phyloP scores from a whole-genome alignment of 768 basidiomycete species.

The Panaeolus papilionaceus region DNA sequence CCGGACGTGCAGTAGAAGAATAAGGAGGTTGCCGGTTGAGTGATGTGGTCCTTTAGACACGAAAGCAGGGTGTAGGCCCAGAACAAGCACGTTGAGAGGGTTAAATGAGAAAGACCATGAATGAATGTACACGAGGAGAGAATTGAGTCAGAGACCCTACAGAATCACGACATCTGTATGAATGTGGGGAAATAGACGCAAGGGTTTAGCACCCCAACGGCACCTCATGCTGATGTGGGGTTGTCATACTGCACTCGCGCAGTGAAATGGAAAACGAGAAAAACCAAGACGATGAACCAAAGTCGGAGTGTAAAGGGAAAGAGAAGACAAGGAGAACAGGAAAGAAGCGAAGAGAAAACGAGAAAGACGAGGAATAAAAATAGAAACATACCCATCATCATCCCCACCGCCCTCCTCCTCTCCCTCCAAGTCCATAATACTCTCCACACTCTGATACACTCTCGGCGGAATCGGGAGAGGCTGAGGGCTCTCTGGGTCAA shows the following conservation, averaged over 20 bases:
- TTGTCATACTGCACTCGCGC: too few species aligned
- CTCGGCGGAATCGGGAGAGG: conserved; percentile 34
- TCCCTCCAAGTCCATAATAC: conserved; percentile 11
- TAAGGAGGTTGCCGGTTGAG: neutral
- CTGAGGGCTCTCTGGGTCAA: conserved; percentile 25
- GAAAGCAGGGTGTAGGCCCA: too few species aligned
- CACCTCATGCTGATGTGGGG: too few species aligned
- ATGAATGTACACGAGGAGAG: too few species aligned
- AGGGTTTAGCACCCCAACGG: neutral
- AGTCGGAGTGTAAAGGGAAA: too few species aligned
- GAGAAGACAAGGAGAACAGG: conserved; percentile 15
- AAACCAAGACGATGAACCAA: too few species aligned
- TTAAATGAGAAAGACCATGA: neutral
- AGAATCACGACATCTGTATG: neutral
- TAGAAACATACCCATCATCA: conserved; percentile 25
- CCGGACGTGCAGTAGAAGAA: neutral
- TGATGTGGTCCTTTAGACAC: too few species aligned
- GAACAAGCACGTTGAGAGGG: neutral
- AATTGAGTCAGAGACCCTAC: too few species aligned
- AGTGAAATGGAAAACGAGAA: too few species aligned
- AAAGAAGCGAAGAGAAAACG: conserved; percentile 8
- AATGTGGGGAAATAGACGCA: neutral
- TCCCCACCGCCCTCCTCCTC: conserved; percentile 16
- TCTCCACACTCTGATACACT: conserved; percentile 11
- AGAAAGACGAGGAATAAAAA: conserved; percentile 18